Conservation (phyloP, 345 rosid genomes). For the Pugionium cornutum region DNA sequence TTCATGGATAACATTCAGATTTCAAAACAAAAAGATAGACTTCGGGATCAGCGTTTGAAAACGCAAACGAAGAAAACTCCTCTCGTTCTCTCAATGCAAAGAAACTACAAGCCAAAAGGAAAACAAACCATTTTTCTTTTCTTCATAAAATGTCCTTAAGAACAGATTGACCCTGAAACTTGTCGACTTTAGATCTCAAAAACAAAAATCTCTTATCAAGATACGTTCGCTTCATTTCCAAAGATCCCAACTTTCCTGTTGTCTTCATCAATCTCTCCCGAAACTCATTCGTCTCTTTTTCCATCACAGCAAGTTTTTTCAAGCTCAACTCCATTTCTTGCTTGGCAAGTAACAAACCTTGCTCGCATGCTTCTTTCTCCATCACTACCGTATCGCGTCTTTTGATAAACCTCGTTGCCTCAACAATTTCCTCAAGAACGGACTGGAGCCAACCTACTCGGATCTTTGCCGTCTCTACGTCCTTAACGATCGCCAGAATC, state of each 20-base stretch:
- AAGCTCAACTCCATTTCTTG: constrained; percentile 29
- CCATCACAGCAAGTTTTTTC: constrained; percentile 25
- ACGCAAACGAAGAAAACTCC: not conserved
- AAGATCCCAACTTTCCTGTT: constrained; percentile 25
- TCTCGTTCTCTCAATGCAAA: not conserved
- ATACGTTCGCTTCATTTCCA: constrained; percentile 24
- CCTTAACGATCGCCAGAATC: constrained; percentile 33
- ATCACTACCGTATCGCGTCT: not conserved
- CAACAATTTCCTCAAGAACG: constrained; percentile 45
- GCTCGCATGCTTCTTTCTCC: constrained; percentile 29
- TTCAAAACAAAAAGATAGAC: not conserved
- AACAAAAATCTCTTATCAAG: constrained; percentile 31
- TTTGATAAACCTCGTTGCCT: constrained; percentile 33
- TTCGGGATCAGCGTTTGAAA: not conserved
- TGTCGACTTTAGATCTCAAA: constrained; percentile 29
- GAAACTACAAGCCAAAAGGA: not conserved
- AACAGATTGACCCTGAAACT: constrained; percentile 37
- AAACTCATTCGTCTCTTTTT: constrained; percentile 25
- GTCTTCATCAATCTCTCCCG: constrained; percentile 34
- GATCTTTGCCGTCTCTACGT: constrained; percentile 34
- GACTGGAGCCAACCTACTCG: constrained; percentile 29
- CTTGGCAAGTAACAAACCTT: constrained; percentile 2
- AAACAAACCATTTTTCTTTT: not conserved
- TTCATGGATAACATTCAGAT: not conserved
- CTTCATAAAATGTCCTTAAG: constrained; percentile 22